These are phyloP conservation scores for Scedosporium dehoogii DNA, from an alignment of 2,329 filamentous ascomycete genomes.

Conservation along the genomic window DNA sequence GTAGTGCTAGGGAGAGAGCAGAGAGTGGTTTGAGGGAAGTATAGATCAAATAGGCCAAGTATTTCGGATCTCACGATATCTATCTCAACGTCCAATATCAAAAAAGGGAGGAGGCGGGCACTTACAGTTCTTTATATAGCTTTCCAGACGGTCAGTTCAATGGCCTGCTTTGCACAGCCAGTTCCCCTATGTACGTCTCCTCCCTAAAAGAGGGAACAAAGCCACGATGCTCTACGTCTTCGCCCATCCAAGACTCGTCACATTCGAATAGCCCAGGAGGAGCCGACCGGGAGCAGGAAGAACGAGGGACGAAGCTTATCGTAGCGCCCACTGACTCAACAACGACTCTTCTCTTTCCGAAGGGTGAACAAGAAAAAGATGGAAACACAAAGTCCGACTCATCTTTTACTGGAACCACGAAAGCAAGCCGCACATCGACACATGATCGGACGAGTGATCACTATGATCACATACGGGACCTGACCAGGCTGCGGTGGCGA, in stretches of 20 bases:
- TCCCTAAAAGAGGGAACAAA: too few relatives aligned
- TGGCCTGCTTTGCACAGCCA: too few relatives aligned
- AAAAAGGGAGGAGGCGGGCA: not conserved
- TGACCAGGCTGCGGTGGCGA: not conserved
- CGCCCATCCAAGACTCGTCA: not conserved
- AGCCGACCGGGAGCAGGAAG: not conserved
- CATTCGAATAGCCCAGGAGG: not conserved
- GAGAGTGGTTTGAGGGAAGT: not conserved
- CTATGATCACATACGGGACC: not conserved
- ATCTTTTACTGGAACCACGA: conserved; percentile 1
- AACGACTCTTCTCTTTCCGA: not conserved
- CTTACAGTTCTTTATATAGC: not conserved
- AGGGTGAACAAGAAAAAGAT: not conserved
- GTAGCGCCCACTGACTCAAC: not conserved
- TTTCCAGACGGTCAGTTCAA: not conserved
- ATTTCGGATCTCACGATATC: not conserved
- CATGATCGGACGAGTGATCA: conserved; percentile 6
- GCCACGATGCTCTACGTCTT: too few relatives aligned
- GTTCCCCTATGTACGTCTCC: too few relatives aligned
- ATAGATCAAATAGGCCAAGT: not conserved
- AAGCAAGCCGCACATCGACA: not conserved
- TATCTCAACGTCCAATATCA: not conserved
- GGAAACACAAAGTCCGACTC: not conserved
- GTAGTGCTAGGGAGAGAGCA: not conserved
- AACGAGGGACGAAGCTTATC: not conserved